A percentile compares a stretch with the other conserved stretches of the same genome.
These are phyloP conservation scores for Vanderwaltozyma tropicalis DNA, from an alignment of 805 yeast genomes.

Conservation along the genomic window DNA sequence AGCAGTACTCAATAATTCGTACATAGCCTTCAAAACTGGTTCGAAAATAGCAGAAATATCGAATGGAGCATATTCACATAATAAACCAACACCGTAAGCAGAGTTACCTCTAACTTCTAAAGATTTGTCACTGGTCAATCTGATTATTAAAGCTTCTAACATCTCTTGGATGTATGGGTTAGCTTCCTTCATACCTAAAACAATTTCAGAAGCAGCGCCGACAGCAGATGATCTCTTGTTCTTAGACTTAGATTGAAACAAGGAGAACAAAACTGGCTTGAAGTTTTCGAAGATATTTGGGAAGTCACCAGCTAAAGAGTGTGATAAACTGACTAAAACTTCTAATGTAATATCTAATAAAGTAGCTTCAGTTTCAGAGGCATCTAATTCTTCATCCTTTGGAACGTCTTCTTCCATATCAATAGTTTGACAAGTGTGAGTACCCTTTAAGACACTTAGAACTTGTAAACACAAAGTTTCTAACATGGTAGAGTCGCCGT, in stretches of 20 bases:
- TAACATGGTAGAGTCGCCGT: slow-evolving; percentile 45
- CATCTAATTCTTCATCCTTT: slow-evolving; percentile 45
- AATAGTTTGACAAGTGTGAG: slow-evolving; percentile 73
- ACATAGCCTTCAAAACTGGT: slow-evolving; percentile 54
- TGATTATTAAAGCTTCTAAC: slow-evolving; percentile 56
- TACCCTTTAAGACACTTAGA: slow-evolving; percentile 63
- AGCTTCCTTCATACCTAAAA: slow-evolving; percentile 54
- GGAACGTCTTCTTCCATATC: slow-evolving; percentile 57
- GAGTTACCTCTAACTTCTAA: slow-evolving; percentile 89
- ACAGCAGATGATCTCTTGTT: slow-evolving; percentile 73
- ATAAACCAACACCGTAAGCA: slow-evolving; percentile 88
- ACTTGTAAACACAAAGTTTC: slow-evolving; percentile 63
- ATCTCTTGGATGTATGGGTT: slow-evolving; percentile 64
- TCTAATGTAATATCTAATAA: slow-evolving; percentile 80
- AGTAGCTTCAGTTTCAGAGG: slow-evolving; percentile 53
- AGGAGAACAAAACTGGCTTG: slow-evolving; percentile 50
- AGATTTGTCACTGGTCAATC: slow-evolving; percentile 64
- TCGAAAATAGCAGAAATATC: slow-evolving; percentile 58
- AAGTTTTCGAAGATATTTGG: slow-evolving; percentile 59
- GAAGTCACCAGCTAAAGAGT: slow-evolving; percentile 73
- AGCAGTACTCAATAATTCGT: slow-evolving; percentile 67
- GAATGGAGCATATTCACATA: slow-evolving; percentile 39
- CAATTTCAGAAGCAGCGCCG: slow-evolving; percentile 87
- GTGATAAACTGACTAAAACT: slow-evolving; percentile 66
- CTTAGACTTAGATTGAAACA: slow-evolving; percentile 51